Conservation (phyloP, 495 filamentous ascomycete species). For the Penicillium paxilli region DNA sequence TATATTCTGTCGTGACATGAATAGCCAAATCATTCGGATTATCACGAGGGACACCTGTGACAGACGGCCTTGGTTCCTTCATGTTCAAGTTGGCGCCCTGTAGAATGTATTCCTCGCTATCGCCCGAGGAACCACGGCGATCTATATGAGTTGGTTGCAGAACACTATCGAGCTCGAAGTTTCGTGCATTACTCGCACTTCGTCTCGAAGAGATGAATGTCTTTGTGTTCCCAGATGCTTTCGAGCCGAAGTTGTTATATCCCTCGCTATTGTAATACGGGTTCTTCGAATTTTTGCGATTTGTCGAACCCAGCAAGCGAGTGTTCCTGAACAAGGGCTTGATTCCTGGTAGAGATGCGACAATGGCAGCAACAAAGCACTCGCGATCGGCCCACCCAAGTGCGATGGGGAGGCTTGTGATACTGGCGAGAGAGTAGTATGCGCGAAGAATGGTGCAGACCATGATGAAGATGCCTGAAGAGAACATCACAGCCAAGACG, state of each 20-base stretch:
- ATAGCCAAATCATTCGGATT: slow-evolving; percentile 2
- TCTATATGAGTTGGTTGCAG: neutral
- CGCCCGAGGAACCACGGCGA: slow-evolving; percentile 6
- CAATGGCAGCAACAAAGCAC: slow-evolving; percentile 24
- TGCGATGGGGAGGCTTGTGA: slow-evolving; percentile 17
- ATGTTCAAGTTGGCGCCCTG: neutral
- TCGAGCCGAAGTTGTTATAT: slow-evolving; percentile 12
- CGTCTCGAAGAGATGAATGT: slow-evolving; percentile 7
- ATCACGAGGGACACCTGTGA: neutral
- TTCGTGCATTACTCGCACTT: neutral
- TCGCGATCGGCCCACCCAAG: slow-evolving; percentile 27
- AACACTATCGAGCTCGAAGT: slow-evolving; percentile 9
- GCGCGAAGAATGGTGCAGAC: slow-evolving; percentile 25
- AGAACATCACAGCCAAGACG: slow-evolving; percentile 22
- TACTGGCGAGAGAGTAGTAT: slow-evolving; percentile 23
- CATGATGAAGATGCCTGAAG: slow-evolving; percentile 32
- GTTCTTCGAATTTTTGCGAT: slow-evolving; percentile 8
- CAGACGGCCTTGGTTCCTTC: neutral
- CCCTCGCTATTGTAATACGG: slow-evolving; percentile 7
- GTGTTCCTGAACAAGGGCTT: slow-evolving; percentile 25
- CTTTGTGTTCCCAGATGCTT: neutral
- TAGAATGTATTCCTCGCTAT: slow-evolving; percentile 1
- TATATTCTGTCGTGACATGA: slow-evolving; percentile 16
- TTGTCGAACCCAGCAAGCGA: slow-evolving; percentile 17
- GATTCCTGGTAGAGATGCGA: slow-evolving; percentile 24